Conservation (phyloP, 768 basidiomycete species). For the Russula sp. region DNA sequence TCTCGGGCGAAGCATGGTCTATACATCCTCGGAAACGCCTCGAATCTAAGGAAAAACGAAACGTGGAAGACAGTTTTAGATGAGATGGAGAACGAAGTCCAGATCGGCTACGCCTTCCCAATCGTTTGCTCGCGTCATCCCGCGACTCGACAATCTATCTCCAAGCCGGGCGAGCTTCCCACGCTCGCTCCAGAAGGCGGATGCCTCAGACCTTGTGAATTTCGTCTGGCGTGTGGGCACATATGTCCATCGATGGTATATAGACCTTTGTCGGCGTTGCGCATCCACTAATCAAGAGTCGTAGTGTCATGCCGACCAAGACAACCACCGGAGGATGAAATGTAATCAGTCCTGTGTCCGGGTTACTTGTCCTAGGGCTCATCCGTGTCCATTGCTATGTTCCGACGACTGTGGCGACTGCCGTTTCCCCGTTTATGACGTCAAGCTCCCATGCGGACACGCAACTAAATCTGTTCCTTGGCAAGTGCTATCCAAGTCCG, state of each 20-base stretch:
- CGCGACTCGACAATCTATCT: background rate
- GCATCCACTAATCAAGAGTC: background rate
- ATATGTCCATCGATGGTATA: constrained; percentile 29
- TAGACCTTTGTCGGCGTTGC: background rate
- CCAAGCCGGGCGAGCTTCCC: constrained; percentile 19
- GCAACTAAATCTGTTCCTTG: constrained; percentile 25
- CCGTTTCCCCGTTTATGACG: constrained; percentile 24
- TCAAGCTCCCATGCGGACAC: constrained; percentile 31
- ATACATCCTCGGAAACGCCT: constrained; percentile 65
- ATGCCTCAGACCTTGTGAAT: constrained; percentile 30
- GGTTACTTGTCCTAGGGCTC: constrained; percentile 24
- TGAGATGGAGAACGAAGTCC: constrained; percentile 45
- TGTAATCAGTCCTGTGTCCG: constrained; percentile 27
- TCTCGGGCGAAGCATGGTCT: constrained; percentile 72
- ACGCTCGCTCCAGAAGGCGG: constrained; percentile 27
- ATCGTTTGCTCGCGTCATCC: constrained; percentile 23
- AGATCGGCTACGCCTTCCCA: constrained; percentile 12
- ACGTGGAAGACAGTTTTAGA: constrained; percentile 58
- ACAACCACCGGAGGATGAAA: constrained; percentile 24
- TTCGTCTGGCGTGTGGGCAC: constrained; percentile 30
- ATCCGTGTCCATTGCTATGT: constrained; percentile 30
- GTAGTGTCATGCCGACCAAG: constrained; percentile 26
- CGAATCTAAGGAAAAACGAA: constrained; percentile 43
- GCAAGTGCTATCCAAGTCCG: constrained; percentile 19
- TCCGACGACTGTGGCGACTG: constrained; percentile 29